Percentiles rank a stretch among this genome's conserved stretches.
phyloP scores from a whole-genome alignment of 305 asterid genomes.

The Fraxinus floribunda region DNA sequence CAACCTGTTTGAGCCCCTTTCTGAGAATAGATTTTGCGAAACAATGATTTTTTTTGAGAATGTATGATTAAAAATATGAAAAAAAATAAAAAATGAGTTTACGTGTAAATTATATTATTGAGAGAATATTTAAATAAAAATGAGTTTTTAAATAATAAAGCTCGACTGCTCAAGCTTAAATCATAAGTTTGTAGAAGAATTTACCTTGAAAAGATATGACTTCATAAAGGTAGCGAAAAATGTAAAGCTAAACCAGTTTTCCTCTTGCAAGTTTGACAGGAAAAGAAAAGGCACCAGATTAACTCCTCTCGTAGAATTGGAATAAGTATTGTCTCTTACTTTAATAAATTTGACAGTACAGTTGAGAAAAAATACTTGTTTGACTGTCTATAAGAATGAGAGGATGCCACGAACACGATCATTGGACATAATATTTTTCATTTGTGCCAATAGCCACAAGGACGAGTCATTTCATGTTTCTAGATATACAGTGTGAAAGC shows the following conservation, averaged over 20 bases:
- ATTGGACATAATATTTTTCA: neutral
- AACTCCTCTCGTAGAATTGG: neutral
- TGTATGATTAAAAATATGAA: no score
- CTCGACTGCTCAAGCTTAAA: no score
- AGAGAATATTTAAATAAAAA: neutral
- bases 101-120: neutral
- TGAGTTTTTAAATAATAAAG: no score
- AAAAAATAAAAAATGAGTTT: neutral
- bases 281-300: neutral
- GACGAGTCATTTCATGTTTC: neutral
- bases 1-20: neutral
- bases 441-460: neutral
- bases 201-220: neutral
- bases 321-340: neutral
- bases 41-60: neutral
- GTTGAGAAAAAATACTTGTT: neutral
- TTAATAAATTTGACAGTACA: neutral
- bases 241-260: neutral
- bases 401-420: neutral
- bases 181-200: neutral
- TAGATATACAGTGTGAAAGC: neutral
- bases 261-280: neutral
- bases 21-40: no score
- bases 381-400: neutral
- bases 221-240: neutral